Conservation (phyloP, 495 filamentous ascomycete species). For the Aspergillus incahuasiensis region DNA sequence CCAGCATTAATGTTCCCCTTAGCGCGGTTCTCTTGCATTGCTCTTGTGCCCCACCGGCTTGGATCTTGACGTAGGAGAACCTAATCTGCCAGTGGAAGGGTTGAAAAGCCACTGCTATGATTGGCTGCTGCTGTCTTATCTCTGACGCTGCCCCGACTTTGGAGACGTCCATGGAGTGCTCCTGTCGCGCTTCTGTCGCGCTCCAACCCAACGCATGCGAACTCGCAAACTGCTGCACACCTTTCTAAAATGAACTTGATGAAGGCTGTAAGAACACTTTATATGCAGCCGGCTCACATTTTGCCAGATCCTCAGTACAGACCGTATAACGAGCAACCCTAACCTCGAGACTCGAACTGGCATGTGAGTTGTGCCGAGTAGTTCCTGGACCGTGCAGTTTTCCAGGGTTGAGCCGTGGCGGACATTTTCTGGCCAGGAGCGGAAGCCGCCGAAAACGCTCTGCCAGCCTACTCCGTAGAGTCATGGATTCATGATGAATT, state of each 20-base stretch:
- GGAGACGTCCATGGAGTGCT: neutral
- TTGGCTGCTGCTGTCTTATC: slow-evolving; percentile 37
- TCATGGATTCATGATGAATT: no score
- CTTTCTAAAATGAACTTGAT: neutral
- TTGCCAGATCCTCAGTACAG: neutral
- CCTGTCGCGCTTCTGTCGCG: neutral
- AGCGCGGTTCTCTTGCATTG: slow-evolving; percentile 12
- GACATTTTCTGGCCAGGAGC: slow-evolving; percentile 14
- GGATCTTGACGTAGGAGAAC: slow-evolving; percentile 42
- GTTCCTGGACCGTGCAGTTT: neutral
- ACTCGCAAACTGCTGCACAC: neutral
- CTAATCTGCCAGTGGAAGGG: slow-evolving; percentile 34
- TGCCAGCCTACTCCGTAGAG: no score
- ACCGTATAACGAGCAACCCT: neutral
- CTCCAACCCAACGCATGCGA: neutral
- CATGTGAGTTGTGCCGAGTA: slow-evolving; percentile 5
- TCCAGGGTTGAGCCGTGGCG: neutral
- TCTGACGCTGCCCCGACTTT: slow-evolving; percentile 14
- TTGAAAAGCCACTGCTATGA: slow-evolving; percentile 31
- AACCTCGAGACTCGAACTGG: neutral
- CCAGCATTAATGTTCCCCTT: slow-evolving; percentile 11
- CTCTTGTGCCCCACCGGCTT: slow-evolving; percentile 20
- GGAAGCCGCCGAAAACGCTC: slow-evolving; percentile 20
- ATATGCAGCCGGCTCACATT: neutral
- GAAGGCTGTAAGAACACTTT: neutral